phyloP scores from a whole-genome alignment of 768 basidiomycete species.

The Amanita subjunquillea region DNA sequence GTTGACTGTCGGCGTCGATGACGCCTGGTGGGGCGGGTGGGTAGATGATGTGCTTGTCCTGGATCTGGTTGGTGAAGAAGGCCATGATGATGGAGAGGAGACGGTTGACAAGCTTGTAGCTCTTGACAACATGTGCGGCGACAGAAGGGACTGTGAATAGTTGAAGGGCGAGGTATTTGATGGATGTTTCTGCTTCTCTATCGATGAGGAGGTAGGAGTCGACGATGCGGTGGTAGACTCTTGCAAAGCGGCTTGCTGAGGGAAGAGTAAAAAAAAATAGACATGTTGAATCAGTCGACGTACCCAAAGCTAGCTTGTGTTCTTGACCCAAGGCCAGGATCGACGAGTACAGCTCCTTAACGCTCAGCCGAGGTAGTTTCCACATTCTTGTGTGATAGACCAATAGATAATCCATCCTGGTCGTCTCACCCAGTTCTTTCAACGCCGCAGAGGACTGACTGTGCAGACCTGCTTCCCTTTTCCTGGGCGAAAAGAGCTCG shows the following conservation, averaged over 20 bases:
- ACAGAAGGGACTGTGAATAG: slow-evolving; percentile 89
- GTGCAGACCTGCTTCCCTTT: slow-evolving; percentile 35
- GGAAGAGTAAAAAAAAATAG: background rate
- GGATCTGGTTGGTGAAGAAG: slow-evolving; percentile 90
- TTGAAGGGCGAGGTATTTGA: slow-evolving; percentile 89
- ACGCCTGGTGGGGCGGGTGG: slow-evolving; percentile 19
- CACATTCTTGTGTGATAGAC: slow-evolving; percentile 77
- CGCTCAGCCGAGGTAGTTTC: slow-evolving; percentile 71
- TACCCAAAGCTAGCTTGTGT: slow-evolving; percentile 74
- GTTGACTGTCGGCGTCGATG: slow-evolving; percentile 75
- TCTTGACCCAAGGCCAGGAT: slow-evolving; percentile 60
- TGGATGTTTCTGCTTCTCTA: slow-evolving; percentile 89
- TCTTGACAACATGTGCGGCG: slow-evolving; percentile 64
- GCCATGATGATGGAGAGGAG: slow-evolving; percentile 78
- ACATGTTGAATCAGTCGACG: slow-evolving; percentile 14
- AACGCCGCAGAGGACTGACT: slow-evolving; percentile 25
- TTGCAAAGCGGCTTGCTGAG: slow-evolving; percentile 73
- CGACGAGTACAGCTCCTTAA: slow-evolving; percentile 78
- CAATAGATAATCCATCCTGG: slow-evolving; percentile 66
- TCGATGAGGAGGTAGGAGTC: slow-evolving; percentile 90
- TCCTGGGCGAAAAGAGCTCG: slow-evolving; percentile 56
- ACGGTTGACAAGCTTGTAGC: slow-evolving; percentile 63
- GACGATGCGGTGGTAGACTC: slow-evolving; percentile 77
- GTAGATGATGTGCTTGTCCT: slow-evolving; percentile 55
- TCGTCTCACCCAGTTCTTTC: slow-evolving; percentile 39